Evolutionary conservation across 2,329 filamentous ascomycete species (phyloP).

Genomic region (Diplodia mutila): DNA sequence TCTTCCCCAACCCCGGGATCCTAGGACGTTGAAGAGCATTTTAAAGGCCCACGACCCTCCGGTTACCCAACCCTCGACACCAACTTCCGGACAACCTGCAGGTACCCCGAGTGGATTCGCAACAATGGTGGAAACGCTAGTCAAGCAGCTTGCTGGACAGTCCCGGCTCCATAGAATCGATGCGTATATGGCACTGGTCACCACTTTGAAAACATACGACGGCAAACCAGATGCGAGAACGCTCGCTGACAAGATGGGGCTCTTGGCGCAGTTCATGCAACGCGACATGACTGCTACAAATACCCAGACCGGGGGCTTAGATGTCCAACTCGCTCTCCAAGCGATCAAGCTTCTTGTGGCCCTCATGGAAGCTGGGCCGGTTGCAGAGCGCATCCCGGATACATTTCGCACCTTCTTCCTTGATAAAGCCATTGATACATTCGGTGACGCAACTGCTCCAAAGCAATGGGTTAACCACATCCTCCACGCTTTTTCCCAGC

Average conservation of each 20-base stretch:
- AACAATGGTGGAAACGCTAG: conserved; percentile 82
- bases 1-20: conserved; percentile 55
- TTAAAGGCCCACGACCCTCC: conserved; percentile 68
- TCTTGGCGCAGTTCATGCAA: conserved; percentile 80
- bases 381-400: conserved; percentile 70
- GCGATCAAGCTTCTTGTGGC: conserved; percentile 77
- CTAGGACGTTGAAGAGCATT: conserved; percentile 71
- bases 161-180: conserved; percentile 77
- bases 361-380: conserved; percentile 74
- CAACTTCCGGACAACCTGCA: conserved; percentile 37
- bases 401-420: conserved; percentile 82
- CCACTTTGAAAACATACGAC: conserved; percentile 78
- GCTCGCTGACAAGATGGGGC: conserved; percentile 70
- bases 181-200: conserved; percentile 80
- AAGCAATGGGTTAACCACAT: conserved; percentile 77
- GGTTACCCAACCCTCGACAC: background rate
- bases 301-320: conserved; percentile 57
- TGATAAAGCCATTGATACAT: conserved; percentile 75
- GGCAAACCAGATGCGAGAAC: conserved; percentile 63
- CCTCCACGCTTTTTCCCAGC: conserved; percentile 77
- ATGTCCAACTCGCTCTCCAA: conserved; percentile 74
- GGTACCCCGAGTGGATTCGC: conserved; percentile 64
- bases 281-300: conserved; percentile 70
- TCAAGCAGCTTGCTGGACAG: conserved; percentile 76
- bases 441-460: conserved; percentile 69